Evolutionary conservation across 73 alveolate genomes (phyloP), one percentile per base, ranked within the genome.

Genomic region (Tetrahymena elliotti): DNA sequence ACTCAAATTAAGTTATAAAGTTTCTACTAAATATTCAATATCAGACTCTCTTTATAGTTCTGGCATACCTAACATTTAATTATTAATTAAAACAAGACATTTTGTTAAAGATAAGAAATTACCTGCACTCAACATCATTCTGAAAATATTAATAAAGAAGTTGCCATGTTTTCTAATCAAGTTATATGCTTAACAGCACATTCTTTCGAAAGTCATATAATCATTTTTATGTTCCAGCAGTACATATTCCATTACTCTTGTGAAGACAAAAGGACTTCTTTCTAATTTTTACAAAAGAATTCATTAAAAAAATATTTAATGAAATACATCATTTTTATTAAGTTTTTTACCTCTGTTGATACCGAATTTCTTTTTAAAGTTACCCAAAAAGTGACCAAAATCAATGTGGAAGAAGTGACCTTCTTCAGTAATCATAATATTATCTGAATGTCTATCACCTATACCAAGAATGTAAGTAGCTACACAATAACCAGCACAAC

Each of bases 351-450:
- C 99, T 96, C 99, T 96, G 92, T 98, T 98, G 92, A 98, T 95
- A 18, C 99, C 99, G 95, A 98, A 97, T 96, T 98, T 98, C 95
- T 96, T 97, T 97, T 98, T 98, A 47, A 98, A 98, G 96, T 98
- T 98, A 12, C 99, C 99, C 11, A 98, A 95, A 94, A 98, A 98
- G 96, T 98, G 99, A 12, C 99, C 99, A 93, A 98, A 98, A 96
- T 98, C 99, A 38, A 98, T 98, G 96, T 98, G 99, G 96, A 98
- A 97, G 94, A 98, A 96, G 93, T 98, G 98, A 2, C 99, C 99
- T 53, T 97, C 98, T 88, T 97, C 97, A 68, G 96, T 97, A 38
- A 98, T 93, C 99, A 98, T 98, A 94, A 98, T 98, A 94, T 98
- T 98, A 84, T 98, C 99, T 36, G 99, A 97, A 94, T 98, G 99